Evolutionary conservation across 306 rosid genomes (phyloP), one percentile per base, ranked within the genome.

Genomic region (Senna tora): DNA sequence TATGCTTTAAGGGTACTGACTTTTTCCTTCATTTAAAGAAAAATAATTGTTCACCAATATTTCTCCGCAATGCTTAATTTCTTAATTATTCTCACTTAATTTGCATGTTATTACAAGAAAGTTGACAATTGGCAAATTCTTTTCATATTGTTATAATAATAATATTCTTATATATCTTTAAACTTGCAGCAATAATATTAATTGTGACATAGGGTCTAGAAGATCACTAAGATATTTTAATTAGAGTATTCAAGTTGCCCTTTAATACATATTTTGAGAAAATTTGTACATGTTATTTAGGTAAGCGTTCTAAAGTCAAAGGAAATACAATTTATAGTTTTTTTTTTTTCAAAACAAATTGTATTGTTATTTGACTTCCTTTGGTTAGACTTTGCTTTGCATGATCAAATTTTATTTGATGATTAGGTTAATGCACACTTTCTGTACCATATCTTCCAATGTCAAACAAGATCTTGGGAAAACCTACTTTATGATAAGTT

Each of bases 371-470:
- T 33, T 58, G 75, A 70, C 41, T 67, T 41, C 13, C 16, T 36
- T 25, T 15, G 20, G 33, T n/a, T 36, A 2, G 42, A 21, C 50
- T 71, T 19, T 14, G 39, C 39, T 7, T 4, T 36, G 53, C 47
- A 6, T 14, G 19, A 12, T 9, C 14, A 19, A 45, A 34, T 19
- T 30, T 9, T 14, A 39, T 39, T 30, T 9, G 20, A 39, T 39
- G 65, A 41, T 39, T 17, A 28, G 5, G 67, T 56, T 57, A 43
- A 53, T 17, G 54, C 66, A 36, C 57, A 28, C 22, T 34, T 3
- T 60, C 47, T 60, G 66, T 4, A 34, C 66, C 66, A 17, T 60
- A 60, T 60, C 47, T 60, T 36, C 47, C 6, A 12, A 36, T 17
- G 66, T 60, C 66, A 36, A 36, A 34, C 28, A 60, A 54, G 30